Base-by-base conservation (phyloP, 768 basidiomycete species). In the Boletellus sp. region DNA sequence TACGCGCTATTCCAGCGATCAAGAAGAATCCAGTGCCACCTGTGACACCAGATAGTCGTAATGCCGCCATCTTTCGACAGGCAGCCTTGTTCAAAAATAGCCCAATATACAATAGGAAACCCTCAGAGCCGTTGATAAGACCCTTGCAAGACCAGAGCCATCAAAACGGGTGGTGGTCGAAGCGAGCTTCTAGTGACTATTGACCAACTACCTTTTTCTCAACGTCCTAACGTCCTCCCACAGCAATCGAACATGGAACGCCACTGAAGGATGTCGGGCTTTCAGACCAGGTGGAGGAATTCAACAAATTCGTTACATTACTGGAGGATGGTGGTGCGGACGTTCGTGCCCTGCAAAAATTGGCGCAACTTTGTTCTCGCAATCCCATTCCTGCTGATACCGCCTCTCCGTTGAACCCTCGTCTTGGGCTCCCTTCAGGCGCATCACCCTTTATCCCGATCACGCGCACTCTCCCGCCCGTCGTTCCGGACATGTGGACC, bases 121-220 rank as follows among this genome's bases (percentile, higher is more conserved):
- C 68, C 26, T 60, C 77, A 20, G 70, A 81, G n/a, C 78, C 81
- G 16, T 68, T 93, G 60, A 69, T 90, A 58, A 83, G 88, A 55
- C 81, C 84, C 19, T 66, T 89, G 50, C 80, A 84, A 52, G 83
- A 79, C 47, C 74, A 78, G 54, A 83, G 76, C 52, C 80, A 84
- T 58, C 84, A 88, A 59, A 83, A 80, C 19, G 80, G 80, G 7
- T 94, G 92, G 92, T 94, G 92, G 91, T 64, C 82, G 53, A 90
- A 87, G 63, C 76, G 86, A 55, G 83, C 80, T 64, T 72, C 78
- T 36, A 67, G 91, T 94, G 63, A 65, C 82, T 79, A 36, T 36
- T 26, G 6, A 43, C 31, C 16, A 6, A 33, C 36, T 45, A 4
- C 17, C n/a, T 22, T 22, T 42, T 20, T n/a, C 13, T 45, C 22